Evolutionary conservation across 2,329 filamentous ascomycete genomes (phyloP).

Genomic region (Penicillium sclerotiorum): DNA sequence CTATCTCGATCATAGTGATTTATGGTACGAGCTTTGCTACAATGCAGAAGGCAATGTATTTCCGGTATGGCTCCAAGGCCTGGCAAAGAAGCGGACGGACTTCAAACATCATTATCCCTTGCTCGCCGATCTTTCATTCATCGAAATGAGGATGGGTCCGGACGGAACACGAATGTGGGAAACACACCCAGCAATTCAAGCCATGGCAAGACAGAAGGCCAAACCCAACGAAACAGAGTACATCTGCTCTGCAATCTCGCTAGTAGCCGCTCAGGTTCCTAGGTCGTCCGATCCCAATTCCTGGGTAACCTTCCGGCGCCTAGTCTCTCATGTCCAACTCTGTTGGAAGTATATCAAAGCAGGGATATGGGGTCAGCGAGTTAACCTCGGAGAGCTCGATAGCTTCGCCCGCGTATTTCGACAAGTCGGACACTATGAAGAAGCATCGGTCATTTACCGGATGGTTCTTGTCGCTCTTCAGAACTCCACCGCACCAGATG

Average conservation of each 20-base stretch:
- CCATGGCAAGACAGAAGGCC: neutral
- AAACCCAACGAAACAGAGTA: neutral
- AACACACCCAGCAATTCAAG: conserved; percentile 1
- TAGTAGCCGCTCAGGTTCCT: neutral
- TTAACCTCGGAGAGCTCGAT: conserved; percentile 3
- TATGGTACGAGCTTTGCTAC: conserved; percentile 1
- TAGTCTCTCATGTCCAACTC: neutral
- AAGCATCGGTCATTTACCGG: neutral
- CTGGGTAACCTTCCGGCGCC: neutral
- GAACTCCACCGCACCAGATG: neutral
- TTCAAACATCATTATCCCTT: neutral
- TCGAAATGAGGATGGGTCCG: neutral
- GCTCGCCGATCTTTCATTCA: conserved; percentile 1
- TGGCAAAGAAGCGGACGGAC: neutral
- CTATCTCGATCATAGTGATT: conserved; percentile 1
- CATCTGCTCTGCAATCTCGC: neutral
- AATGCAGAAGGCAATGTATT: neutral
- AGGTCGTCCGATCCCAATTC: neutral
- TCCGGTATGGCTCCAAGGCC: neutral
- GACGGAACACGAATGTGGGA: neutral
- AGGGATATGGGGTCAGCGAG: neutral
- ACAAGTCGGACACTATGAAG: conserved; percentile 4
- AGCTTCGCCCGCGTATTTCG: conserved; percentile 3
- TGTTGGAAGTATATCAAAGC: conserved; percentile 4
- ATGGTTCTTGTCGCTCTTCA: no score